Conservation (phyloP, 495 filamentous ascomycete species). For the Penicillium paxilli region DNA sequence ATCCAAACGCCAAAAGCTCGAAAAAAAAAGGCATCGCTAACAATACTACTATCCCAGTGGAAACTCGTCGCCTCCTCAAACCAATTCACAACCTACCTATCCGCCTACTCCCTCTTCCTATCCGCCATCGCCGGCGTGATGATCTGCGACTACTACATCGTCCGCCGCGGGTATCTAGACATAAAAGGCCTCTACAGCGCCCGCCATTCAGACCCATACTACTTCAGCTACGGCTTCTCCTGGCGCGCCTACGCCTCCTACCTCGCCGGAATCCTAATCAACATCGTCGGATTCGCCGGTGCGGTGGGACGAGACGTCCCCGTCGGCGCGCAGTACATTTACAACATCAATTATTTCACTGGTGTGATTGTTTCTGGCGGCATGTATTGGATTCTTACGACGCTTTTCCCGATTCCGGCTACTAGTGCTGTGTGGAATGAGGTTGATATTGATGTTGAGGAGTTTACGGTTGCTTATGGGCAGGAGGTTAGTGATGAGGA, state of each 20-base stretch:
- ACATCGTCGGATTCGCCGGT: conserved; percentile 88
- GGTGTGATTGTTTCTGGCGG: conserved; percentile 71
- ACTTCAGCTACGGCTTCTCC: conserved; percentile 69
- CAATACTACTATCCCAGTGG: conserved; percentile 57
- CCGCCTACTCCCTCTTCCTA: conserved; percentile 93
- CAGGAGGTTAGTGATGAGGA: conserved; percentile 35
- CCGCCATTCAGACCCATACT: conserved; percentile 67
- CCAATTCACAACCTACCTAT: conserved; percentile 92
- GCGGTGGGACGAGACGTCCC: conserved; percentile 73
- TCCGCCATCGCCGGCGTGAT: conserved; percentile 92
- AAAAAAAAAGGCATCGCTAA: conserved; percentile 5
- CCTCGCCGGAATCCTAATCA: conserved; percentile 83
- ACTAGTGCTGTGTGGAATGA: conserved; percentile 79
- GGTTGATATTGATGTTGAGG: conserved; percentile 60
- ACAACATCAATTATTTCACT: conserved; percentile 86
- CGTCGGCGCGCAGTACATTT: conserved; percentile 80
- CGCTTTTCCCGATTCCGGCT: conserved; percentile 70
- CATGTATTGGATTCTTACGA: conserved; percentile 71
- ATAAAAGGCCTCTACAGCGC: conserved; percentile 79
- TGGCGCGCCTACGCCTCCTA: conserved; percentile 86
- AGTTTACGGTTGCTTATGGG: conserved; percentile 42
- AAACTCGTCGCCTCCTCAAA: conserved; percentile 76
- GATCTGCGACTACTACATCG: conserved; percentile 85
- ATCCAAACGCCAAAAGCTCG: background rate
- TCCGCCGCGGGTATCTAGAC: conserved; percentile 80